phyloP scores from a whole-genome alignment of 2,329 filamentous ascomycete genomes.

The Arthrobotrys entomopaga region DNA sequence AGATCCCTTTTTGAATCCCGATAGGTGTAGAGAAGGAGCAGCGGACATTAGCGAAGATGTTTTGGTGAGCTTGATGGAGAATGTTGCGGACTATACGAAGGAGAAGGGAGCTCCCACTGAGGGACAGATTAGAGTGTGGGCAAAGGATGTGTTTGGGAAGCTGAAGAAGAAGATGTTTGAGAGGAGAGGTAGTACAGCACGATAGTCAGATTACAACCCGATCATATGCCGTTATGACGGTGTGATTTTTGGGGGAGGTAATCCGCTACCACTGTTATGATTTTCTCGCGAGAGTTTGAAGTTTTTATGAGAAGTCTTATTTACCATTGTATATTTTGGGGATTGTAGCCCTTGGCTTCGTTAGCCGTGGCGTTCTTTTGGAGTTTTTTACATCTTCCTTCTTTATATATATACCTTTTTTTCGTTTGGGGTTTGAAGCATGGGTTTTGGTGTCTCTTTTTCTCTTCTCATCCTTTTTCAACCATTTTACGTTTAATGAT shows the following conservation, averaged over 20 bases:
- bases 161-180: conserved; percentile 58
- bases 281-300: no score
- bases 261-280: no score
- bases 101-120: conserved; percentile 58
- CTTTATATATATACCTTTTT: conserved; percentile 29
- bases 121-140: conserved; percentile 58
- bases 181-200: conserved; percentile 23
- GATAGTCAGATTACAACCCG: background rate
- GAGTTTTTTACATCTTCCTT: conserved; percentile 27
- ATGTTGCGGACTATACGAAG: conserved; percentile 59
- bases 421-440: conserved; percentile 2
- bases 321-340: conserved; percentile 30
- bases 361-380: conserved; percentile 42
- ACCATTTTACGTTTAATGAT: conserved; percentile 42
- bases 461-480: conserved; percentile 7
- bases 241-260: background rate
- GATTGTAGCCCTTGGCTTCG: conserved; percentile 22
- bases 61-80: conserved; percentile 58
- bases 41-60: conserved; percentile 59
- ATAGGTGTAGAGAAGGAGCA: conserved; percentile 55
- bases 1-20: conserved; percentile 74
- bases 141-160: conserved; percentile 58
- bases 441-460: background rate
- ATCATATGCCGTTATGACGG: background rate
- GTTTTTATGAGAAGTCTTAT: conserved; percentile 17